A percentile compares a stretch with the other conserved stretches of the same genome.
phyloP scores from a whole-genome alignment of 805 yeast species.

The Spathaspora girioi region DNA sequence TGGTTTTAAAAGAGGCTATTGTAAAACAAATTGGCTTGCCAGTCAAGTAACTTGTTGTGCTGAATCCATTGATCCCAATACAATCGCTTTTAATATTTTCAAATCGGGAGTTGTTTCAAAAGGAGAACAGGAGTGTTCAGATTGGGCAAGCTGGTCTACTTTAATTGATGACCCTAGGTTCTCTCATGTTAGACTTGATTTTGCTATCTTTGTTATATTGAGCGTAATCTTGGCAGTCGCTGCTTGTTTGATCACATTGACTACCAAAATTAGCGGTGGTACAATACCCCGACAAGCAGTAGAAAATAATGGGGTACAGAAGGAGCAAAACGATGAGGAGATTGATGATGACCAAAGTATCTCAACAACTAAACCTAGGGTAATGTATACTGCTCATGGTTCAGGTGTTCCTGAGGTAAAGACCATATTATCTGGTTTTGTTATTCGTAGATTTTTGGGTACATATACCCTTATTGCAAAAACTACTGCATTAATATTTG shows the following conservation, averaged over 20 bases:
- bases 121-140: slow-evolving; percentile 21
- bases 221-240: slow-evolving; percentile 40
- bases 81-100: slow-evolving; percentile 13
- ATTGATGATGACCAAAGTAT: neutral
- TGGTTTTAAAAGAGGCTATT: slow-evolving; percentile 52
- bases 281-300: neutral
- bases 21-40: slow-evolving; percentile 41
- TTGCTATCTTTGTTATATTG: slow-evolving; percentile 30
- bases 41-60: slow-evolving; percentile 43
- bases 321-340: neutral
- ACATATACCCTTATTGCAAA: slow-evolving; percentile 48
- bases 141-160: slow-evolving; percentile 46
- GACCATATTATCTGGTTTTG: slow-evolving; percentile 56
- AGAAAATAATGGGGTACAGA: neutral
- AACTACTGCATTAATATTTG: slow-evolving; percentile 44
- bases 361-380: slow-evolving; percentile 11
- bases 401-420: slow-evolving; percentile 63
- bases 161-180: slow-evolving; percentile 12
- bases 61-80: neutral
- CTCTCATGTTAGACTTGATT: slow-evolving; percentile 22
- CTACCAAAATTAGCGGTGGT: slow-evolving; percentile 37
- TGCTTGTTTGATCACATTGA: slow-evolving; percentile 43
- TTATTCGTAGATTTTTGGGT: slow-evolving; percentile 51
- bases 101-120: slow-evolving; percentile 16
- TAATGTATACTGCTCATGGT: slow-evolving; percentile 51